Percentiles rank a stretch among this genome's conserved stretches.
Conservation (phyloP, 345 rosid genomes). For the Angophora floribunda region DNA sequence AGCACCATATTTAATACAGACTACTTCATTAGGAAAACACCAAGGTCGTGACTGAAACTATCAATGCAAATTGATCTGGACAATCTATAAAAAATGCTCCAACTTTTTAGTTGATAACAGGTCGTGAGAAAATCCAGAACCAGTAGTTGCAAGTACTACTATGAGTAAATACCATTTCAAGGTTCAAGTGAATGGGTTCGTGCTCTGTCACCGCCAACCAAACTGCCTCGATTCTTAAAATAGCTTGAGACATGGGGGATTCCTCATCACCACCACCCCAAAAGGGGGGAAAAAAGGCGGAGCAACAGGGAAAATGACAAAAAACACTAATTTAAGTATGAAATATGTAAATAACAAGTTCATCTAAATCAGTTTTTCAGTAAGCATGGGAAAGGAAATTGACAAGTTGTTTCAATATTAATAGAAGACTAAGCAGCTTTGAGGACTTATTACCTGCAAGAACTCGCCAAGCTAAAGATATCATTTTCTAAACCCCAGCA, state of each 20-base stretch:
- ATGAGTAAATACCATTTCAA: neutral
- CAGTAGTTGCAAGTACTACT: neutral
- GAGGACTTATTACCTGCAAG: constrained; percentile 51
- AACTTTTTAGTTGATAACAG: neutral
- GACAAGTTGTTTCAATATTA: neutral
- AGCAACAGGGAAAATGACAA: neutral
- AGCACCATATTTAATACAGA: neutral
- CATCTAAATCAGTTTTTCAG: neutral
- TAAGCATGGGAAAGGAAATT: neutral
- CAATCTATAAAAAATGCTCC: neutral
- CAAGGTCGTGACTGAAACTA: neutral
- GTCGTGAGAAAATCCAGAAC: neutral
- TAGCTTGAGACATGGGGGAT: neutral
- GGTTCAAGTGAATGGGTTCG: neutral
- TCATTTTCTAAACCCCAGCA: constrained; percentile 95
- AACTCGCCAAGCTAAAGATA: constrained; percentile 39
- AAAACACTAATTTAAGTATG: neutral
- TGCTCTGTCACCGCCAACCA: neutral
- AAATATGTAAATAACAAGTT: neutral
- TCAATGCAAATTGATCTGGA: neutral
- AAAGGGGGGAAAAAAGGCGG: neutral
- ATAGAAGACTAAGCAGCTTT: neutral
- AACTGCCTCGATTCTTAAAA: neutral
- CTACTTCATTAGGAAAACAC: neutral
- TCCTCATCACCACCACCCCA: neutral